These are phyloP conservation scores for Podila horticola DNA, from an alignment of 192 early-diverging fungal genomes.

Conservation along the genomic window DNA sequence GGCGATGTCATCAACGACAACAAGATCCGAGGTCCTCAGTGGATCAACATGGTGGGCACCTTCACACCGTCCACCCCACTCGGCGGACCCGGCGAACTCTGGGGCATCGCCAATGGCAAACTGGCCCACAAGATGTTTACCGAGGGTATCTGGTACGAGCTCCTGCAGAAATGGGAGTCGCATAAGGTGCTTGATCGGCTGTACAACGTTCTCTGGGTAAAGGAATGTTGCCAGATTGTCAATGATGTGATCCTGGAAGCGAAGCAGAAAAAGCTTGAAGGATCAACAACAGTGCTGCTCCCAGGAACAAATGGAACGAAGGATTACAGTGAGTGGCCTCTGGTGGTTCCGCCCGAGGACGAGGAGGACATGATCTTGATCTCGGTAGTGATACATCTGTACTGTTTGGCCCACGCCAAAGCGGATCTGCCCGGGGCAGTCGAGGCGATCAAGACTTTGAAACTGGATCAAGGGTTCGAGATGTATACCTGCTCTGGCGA, in stretches of 20 bases:
- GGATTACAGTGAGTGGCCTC: not conserved
- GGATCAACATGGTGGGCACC: conserved; percentile 10
- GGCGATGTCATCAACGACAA: conserved; percentile 44
- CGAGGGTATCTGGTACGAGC: conserved; percentile 2
- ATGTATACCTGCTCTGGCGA: conserved; percentile 45
- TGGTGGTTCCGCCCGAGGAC: conserved; percentile 13
- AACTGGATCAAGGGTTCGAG: conserved; percentile 23
- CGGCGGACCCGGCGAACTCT: conserved; percentile 22
- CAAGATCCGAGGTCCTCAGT: conserved; percentile 24
- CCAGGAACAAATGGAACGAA: not conserved
- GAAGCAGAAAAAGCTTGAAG: conserved; percentile 12
- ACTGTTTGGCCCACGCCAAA: conserved; percentile 13
- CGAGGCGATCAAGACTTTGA: conserved; percentile 26
- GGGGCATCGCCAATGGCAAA: conserved; percentile 14
- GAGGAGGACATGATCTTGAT: conserved; percentile 25
- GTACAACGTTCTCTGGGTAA: conserved; percentile 20
- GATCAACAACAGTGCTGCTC: not conserved
- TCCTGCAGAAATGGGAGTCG: conserved; percentile 1
- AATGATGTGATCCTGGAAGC: conserved; percentile 12
- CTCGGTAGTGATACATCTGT: conserved; percentile 3
- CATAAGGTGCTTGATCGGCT: conserved; percentile 12
- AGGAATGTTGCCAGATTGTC: conserved; percentile 1
- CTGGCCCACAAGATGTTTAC: conserved; percentile 9
- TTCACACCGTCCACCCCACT: conserved; percentile 19
- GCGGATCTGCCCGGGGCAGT: conserved; percentile 39